Percentiles rank a stretch among this genome's conserved stretches.
phyloP scores from a whole-genome alignment of 1,284 basidiomycete species.

The Ustilago sp. region DNA sequence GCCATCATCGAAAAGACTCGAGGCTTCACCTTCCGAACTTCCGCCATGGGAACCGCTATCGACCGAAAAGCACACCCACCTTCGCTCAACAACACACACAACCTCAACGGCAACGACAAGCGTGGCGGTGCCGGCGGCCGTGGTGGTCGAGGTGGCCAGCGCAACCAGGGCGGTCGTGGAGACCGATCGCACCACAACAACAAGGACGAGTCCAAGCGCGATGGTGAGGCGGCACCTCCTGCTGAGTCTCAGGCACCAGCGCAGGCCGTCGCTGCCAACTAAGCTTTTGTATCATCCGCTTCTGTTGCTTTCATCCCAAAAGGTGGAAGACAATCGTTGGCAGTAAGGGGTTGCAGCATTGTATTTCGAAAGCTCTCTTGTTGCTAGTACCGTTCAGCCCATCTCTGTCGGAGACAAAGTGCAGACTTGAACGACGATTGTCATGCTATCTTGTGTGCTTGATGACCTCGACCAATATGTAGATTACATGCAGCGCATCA shows the following conservation, averaged over 20 bases:
- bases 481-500: constrained; percentile 39
- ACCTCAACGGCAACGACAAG: constrained; percentile 55
- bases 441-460: constrained; percentile 17
- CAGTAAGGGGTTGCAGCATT: constrained; percentile 19
- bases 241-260: constrained; percentile 40
- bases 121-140: constrained; percentile 54
- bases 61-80: constrained; percentile 72
- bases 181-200: constrained; percentile 37
- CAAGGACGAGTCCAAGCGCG: constrained; percentile 35
- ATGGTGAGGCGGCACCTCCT: constrained; percentile 34
- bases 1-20: constrained; percentile 95
- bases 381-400: not conserved
- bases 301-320: constrained; percentile 12
- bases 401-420: not conserved
- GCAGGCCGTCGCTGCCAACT: constrained; percentile 45
- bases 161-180: constrained; percentile 48
- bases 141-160: constrained; percentile 58
- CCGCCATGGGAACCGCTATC: constrained; percentile 88
- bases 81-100: constrained; percentile 49
- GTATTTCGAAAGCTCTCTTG: constrained; percentile 2
- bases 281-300: not conserved
- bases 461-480: constrained; percentile 31
- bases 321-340: constrained; percentile 13
- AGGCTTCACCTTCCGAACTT: constrained; percentile 88
- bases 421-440: not conserved